Percentiles rank a stretch among this genome's conserved stretches.
These are phyloP conservation scores for Polygonum maritimum DNA, from an alignment of 148 eudicot species.

Conservation along the genomic window DNA sequence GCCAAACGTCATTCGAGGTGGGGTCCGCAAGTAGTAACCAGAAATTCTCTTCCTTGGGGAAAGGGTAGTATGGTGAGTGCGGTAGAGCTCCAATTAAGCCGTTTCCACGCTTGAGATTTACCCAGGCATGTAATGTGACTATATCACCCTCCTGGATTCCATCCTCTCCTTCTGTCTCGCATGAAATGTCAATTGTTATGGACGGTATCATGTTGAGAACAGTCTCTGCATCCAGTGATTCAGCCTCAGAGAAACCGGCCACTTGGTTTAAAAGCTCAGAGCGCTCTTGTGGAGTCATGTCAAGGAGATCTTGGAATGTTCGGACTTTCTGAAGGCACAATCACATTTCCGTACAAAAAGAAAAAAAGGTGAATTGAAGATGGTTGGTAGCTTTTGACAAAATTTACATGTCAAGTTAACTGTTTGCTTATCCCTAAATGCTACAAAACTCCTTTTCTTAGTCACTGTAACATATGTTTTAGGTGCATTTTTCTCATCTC, in stretches of 20 bases:
- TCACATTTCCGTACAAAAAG: not conserved
- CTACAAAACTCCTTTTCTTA: not conserved
- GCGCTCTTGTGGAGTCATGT: constrained; percentile 23
- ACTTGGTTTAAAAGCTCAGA: constrained; percentile 20
- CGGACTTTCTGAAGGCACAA: constrained; percentile 20
- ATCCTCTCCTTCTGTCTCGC: constrained; percentile 24
- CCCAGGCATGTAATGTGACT: constrained; percentile 24
- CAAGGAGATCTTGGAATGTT: constrained; percentile 25
- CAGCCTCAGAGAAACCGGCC: constrained; percentile 18
- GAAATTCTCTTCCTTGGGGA: constrained; percentile 29
- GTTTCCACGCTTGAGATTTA: constrained; percentile 19
- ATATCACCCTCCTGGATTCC: constrained; percentile 28
- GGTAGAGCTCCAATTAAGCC: constrained; percentile 19
- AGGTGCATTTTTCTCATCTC: not conserved
- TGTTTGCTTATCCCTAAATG: not conserved
- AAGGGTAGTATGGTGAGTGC: constrained; percentile 23
- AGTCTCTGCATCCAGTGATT: constrained; percentile 22
- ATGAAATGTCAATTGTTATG: constrained; percentile 19
- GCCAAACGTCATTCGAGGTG: constrained; percentile 22
- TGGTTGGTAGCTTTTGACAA: not conserved
- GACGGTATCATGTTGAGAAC: constrained; percentile 27
- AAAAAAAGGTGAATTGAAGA: not conserved
- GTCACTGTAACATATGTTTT: not conserved
- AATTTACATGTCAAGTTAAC: not conserved
- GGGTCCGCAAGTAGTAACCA: constrained; percentile 26